Evolutionary conservation across 2,329 filamentous ascomycete genomes (phyloP).

Genomic region (Diaporthe sp.): DNA sequence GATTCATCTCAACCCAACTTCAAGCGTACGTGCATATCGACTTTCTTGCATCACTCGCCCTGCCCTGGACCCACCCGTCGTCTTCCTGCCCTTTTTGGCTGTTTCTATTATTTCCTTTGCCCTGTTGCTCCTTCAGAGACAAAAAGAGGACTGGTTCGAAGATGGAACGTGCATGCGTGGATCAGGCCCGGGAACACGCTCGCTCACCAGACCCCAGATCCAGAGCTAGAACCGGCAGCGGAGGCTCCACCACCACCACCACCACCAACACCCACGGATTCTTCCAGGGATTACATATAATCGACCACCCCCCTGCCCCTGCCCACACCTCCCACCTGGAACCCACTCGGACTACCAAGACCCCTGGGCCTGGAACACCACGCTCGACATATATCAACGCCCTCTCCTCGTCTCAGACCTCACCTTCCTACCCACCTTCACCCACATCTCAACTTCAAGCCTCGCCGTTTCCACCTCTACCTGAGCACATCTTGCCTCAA

Average conservation of each 20-base stretch:
- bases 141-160: constrained; percentile 42
- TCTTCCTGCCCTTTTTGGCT: constrained; percentile 22
- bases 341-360: constrained; percentile 44
- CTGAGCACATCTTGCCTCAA: constrained; percentile 48
- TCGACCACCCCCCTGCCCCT: constrained; percentile 44
- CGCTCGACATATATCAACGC: constrained; percentile 48
- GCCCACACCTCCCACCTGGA: constrained; percentile 43
- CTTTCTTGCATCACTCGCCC: constrained; percentile 12
- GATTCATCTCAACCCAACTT: background rate
- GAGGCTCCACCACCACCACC: constrained; percentile 47
- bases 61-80: background rate
- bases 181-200: constrained; percentile 48
- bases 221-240: constrained; percentile 49
- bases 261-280: constrained; percentile 42
- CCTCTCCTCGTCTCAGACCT: constrained; percentile 45
- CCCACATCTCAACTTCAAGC: constrained; percentile 44
- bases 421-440: constrained; percentile 44
- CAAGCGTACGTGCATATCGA: constrained; percentile 21
- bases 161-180: constrained; percentile 49
- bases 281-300: constrained; percentile 46
- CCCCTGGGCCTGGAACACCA: constrained; percentile 43
- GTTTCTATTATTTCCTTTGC: constrained; percentile 43
- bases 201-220: constrained; percentile 54
- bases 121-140: constrained; percentile 44
- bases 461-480: constrained; percentile 48